Conservation (phyloP, 257 asterid species). For the Salvia miltiorrhiza region DNA sequence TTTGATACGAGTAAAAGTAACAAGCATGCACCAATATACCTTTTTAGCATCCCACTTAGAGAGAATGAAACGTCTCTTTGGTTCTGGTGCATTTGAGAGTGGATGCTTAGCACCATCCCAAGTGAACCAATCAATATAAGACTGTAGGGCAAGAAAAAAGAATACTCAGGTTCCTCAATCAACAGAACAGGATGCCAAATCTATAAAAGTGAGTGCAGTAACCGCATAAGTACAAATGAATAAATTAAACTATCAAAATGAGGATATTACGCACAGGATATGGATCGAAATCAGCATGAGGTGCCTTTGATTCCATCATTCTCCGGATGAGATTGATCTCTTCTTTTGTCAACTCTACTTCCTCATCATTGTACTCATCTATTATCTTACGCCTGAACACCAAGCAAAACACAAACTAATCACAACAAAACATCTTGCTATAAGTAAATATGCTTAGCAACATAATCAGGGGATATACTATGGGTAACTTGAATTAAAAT, state of each 20-base stretch:
- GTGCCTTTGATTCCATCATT: constrained; percentile 83
- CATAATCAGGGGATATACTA: neutral
- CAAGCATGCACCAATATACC: constrained; percentile 40
- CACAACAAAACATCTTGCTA: constrained; percentile 17
- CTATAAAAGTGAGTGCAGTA: neutral
- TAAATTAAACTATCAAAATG: neutral
- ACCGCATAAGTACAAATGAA: neutral
- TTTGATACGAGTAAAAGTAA: neutral
- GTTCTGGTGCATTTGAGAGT: constrained; percentile 90
- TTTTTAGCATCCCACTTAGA: constrained; percentile 88
- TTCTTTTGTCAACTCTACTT: constrained; percentile 77
- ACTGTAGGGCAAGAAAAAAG: constrained; percentile 42
- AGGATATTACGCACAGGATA: constrained; percentile 57
- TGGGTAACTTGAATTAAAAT: neutral
- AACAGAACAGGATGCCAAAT: constrained; percentile 17
- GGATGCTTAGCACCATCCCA: constrained; percentile 86
- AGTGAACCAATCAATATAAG: constrained; percentile 77
- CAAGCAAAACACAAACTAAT: constrained; percentile 3
- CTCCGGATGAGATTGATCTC: constrained; percentile 60
- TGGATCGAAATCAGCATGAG: constrained; percentile 91
- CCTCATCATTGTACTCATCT: constrained; percentile 89
- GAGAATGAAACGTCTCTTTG: constrained; percentile 94
- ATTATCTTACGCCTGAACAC: constrained; percentile 73
- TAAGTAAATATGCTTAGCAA: neutral
- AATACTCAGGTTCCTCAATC: constrained; percentile 10